Conservation (phyloP, 108 stramenopile genomes). For the Nitzschia putrida region DNA sequence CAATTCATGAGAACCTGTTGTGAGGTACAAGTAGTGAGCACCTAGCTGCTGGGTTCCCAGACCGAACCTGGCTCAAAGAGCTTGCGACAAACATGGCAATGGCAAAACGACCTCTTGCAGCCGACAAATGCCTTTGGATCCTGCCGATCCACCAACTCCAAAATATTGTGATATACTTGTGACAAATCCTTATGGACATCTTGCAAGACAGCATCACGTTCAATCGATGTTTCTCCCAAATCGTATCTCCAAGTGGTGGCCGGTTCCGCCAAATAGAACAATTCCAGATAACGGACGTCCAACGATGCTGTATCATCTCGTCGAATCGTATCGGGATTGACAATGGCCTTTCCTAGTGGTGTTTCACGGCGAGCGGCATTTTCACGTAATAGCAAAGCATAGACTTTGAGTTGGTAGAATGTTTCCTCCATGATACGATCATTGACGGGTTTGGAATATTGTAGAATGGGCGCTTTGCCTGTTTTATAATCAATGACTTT, state of each 20-base stretch:
- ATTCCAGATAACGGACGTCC: slow-evolving; percentile 60
- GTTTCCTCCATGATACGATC: slow-evolving; percentile 69
- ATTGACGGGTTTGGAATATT: slow-evolving; percentile 74
- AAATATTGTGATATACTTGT: slow-evolving; percentile 52
- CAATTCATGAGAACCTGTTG: too few relatives aligned
- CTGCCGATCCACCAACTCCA: slow-evolving; percentile 57
- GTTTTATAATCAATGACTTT: slow-evolving; percentile 88
- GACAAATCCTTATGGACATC: slow-evolving; percentile 52
- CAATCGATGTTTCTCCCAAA: slow-evolving; percentile 58
- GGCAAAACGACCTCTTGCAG: slow-evolving; percentile 84
- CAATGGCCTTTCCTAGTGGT: background rate
- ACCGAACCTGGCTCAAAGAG: slow-evolving; percentile 67
- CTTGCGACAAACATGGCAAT: slow-evolving; percentile 72
- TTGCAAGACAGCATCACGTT: slow-evolving; percentile 56
- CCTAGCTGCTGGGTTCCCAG: slow-evolving; percentile 40
- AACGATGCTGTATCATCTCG: slow-evolving; percentile 14
- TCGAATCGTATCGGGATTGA: background rate
- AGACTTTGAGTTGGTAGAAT: slow-evolving; percentile 87
- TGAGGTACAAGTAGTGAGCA: too few relatives aligned
- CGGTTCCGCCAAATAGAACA: slow-evolving; percentile 64
- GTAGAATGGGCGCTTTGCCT: slow-evolving; percentile 84
- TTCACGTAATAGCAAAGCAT: slow-evolving; percentile 75
- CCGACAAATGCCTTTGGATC: slow-evolving; percentile 71
- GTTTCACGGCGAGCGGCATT: slow-evolving; percentile 25
- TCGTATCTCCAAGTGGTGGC: slow-evolving; percentile 68